Evolutionary conservation across 2,329 filamentous ascomycete species (phyloP).

Genomic region (Exophiala bonariae): DNA sequence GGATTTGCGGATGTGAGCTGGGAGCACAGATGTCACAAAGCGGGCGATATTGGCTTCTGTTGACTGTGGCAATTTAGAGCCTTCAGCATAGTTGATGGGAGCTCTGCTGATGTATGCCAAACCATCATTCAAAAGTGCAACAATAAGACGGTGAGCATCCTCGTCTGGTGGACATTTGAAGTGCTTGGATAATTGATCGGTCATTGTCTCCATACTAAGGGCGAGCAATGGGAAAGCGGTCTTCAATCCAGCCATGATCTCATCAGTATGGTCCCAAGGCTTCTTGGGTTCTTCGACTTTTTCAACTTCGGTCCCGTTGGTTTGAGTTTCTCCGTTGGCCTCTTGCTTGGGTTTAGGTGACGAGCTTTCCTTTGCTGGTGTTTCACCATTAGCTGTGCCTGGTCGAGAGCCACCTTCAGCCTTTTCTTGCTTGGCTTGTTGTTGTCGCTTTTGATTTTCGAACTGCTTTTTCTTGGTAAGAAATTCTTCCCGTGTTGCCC

Average conservation of each 20-base stretch:
- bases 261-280: slow-evolving; percentile 95
- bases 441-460: slow-evolving; percentile 22
- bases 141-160: slow-evolving; percentile 94
- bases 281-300: slow-evolving; percentile 59
- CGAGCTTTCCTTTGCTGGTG: slow-evolving; percentile 31
- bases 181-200: slow-evolving; percentile 97
- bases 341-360: slow-evolving; percentile 55
- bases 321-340: slow-evolving; percentile 49
- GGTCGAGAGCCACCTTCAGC: slow-evolving; percentile 34
- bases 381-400: slow-evolving; percentile 46
- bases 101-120: slow-evolving; percentile 88
- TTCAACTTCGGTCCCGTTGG: slow-evolving; percentile 25
- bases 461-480: slow-evolving; percentile 75
- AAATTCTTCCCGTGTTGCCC: slow-evolving; percentile 94
- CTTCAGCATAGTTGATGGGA: slow-evolving; percentile 81
- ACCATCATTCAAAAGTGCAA: slow-evolving; percentile 95
- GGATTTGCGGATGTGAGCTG: slow-evolving; percentile 88
- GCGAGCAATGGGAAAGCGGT: slow-evolving; percentile 95
- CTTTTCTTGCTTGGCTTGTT: slow-evolving; percentile 19
- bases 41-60: slow-evolving; percentile 96
- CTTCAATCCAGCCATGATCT: slow-evolving; percentile 93
- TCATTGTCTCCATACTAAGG: slow-evolving; percentile 98
- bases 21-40: slow-evolving; percentile 94
- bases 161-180: slow-evolving; percentile 99
- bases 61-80: slow-evolving; percentile 82